Conservation (phyloP, 2,329 filamentous ascomycete genomes). For the Emergomyces pasteurianus region DNA sequence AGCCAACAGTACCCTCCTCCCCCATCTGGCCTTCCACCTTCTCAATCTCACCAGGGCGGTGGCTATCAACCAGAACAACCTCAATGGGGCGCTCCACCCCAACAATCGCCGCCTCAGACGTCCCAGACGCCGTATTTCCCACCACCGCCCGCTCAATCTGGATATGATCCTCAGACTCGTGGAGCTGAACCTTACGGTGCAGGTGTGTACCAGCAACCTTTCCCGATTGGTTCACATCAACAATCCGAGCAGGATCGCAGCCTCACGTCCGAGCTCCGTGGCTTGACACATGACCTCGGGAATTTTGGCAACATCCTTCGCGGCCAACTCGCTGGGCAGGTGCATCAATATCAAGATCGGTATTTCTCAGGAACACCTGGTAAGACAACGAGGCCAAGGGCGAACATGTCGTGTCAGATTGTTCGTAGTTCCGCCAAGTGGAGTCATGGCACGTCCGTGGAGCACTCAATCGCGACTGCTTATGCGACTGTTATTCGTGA, state of each 20-base stretch:
- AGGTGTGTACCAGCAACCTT: constrained; percentile 17
- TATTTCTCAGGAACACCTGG: constrained; percentile 12
- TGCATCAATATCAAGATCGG: constrained; percentile 34
- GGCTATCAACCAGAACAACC: neutral
- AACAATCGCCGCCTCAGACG: constrained; percentile 19
- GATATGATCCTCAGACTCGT: constrained; percentile 21
- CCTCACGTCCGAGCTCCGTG: constrained; percentile 20
- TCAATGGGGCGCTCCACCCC: constrained; percentile 4
- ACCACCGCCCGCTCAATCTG: constrained; percentile 27
- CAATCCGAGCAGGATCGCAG: constrained; percentile 17
- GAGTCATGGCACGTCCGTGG: constrained; percentile 47
- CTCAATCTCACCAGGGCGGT: constrained; percentile 6
- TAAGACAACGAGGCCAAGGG: constrained; percentile 15
- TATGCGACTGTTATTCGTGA: constrained; percentile 76
- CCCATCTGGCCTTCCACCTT: constrained; percentile 24
- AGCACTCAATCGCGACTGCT: constrained; percentile 78
- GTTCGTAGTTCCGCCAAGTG: constrained; percentile 67
- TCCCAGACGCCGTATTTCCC: constrained; percentile 30
- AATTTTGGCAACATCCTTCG: constrained; percentile 28
- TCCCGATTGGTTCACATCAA: constrained; percentile 21
- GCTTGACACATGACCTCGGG: constrained; percentile 27
- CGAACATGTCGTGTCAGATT: constrained; percentile 53
- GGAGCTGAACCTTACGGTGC: constrained; percentile 20
- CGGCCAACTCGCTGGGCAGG: constrained; percentile 29
- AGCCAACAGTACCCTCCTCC: constrained; percentile 26